phyloP scores from a whole-genome alignment of 2,329 filamentous ascomycete species.

The Alternaria sp. region DNA sequence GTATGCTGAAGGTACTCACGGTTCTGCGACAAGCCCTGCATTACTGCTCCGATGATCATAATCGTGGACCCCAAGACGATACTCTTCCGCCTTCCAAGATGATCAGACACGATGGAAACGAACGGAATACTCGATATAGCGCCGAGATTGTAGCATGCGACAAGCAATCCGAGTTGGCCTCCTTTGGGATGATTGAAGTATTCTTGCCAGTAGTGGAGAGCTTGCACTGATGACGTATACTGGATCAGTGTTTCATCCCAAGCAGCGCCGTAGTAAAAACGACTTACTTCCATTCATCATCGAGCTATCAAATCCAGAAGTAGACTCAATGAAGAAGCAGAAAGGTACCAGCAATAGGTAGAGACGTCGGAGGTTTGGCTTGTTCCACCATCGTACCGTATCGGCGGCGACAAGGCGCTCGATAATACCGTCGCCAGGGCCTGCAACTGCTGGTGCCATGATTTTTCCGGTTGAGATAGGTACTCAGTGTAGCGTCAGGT shows the following conservation, averaged over 20 bases:
- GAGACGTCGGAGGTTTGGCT: constrained; percentile 63
- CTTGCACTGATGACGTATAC: constrained; percentile 52
- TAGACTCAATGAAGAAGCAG: constrained; percentile 68
- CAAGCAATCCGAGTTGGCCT: constrained; percentile 60
- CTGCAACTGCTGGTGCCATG: constrained; percentile 33
- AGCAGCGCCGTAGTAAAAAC: not conserved
- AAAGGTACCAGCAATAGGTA: constrained; percentile 66
- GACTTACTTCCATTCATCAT: not conserved
- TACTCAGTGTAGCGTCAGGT: not conserved
- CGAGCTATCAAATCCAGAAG: constrained; percentile 60
- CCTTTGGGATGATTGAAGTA: constrained; percentile 57
- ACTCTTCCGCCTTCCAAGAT: constrained; percentile 62
- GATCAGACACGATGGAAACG: constrained; percentile 62
- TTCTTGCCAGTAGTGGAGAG: constrained; percentile 49
- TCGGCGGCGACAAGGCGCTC: constrained; percentile 46
- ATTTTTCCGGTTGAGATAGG: not conserved
- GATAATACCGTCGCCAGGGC: constrained; percentile 34
- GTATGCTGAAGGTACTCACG: constrained; percentile 19
- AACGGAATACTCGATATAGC: constrained; percentile 65
- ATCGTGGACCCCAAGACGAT: constrained; percentile 62
- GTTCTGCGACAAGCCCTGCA: constrained; percentile 61
- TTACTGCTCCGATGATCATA: constrained; percentile 62
- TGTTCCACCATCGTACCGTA: constrained; percentile 61
- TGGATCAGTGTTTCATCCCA: not conserved
- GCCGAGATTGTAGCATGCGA: constrained; percentile 65